Evolutionary conservation across 768 basidiomycete species (phyloP).

Genomic region (Suillus paluster): DNA sequence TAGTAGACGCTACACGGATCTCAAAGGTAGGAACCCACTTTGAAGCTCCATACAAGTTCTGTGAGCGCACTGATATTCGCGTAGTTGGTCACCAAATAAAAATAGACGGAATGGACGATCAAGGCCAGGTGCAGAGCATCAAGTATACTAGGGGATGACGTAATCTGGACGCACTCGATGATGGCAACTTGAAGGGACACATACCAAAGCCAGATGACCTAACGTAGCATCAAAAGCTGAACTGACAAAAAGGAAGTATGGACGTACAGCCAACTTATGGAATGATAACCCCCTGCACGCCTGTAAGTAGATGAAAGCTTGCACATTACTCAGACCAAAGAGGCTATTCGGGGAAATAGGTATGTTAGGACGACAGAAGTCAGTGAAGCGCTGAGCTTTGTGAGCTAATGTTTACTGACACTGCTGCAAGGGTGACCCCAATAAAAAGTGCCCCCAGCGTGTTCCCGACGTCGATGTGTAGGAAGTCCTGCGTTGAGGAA

Average conservation of each 20-base stretch:
- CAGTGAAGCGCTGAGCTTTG: neutral
- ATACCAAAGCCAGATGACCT: conserved; percentile 16
- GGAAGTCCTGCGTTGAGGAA: neutral
- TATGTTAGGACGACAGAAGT: neutral
- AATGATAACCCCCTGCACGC: neutral
- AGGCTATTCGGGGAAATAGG: neutral
- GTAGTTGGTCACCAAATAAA: conserved; percentile 41
- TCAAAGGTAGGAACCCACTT: neutral
- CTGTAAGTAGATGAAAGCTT: conserved; percentile 1
- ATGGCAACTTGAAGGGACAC: neutral
- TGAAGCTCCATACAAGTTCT: conserved; percentile 32
- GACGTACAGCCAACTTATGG: neutral
- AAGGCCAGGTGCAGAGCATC: conserved; percentile 41
- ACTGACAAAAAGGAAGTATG: no score
- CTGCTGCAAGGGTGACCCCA: neutral
- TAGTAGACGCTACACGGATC: no score
- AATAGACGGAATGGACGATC: conserved; percentile 41
- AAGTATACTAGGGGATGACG: conserved; percentile 32
- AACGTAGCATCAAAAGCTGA: neutral
- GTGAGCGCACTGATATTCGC: conserved; percentile 32
- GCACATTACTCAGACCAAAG: neutral
- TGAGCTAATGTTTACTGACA: neutral
- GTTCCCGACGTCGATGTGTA: neutral
- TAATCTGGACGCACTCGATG: neutral
- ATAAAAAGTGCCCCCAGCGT: conserved; percentile 6